These are phyloP conservation scores for Chytridiales sp. DNA, from an alignment of 371 early-diverging fungal species.

Conservation along the genomic window DNA sequence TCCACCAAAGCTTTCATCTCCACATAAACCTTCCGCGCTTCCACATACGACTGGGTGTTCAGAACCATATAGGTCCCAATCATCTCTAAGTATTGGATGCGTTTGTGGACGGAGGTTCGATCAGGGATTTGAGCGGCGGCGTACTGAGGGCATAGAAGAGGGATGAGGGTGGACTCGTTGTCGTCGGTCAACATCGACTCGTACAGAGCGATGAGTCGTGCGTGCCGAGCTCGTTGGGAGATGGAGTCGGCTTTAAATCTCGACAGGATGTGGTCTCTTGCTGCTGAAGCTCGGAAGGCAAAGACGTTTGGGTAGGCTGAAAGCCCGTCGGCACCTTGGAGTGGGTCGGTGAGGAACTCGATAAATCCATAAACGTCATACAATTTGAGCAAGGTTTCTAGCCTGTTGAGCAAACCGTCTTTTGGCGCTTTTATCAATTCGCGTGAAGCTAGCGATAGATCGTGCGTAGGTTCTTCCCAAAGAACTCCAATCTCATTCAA, in stretches of 20 bases:
- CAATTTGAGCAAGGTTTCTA: neutral
- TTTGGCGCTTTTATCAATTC: neutral
- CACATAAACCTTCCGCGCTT: slow-evolving; percentile 9
- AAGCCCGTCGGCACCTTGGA: neutral
- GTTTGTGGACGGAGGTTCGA: slow-evolving; percentile 9
- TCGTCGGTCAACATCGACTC: slow-evolving; percentile 11
- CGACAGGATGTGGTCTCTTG: slow-evolving; percentile 2
- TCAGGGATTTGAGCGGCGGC: neutral
- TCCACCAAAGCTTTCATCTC: neutral
- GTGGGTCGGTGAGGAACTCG: neutral
- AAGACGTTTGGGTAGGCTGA: slow-evolving; percentile 2
- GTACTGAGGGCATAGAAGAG: slow-evolving; percentile 11
- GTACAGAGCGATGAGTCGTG: slow-evolving; percentile 9
- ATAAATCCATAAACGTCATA: slow-evolving; percentile 9
- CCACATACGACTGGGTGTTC: slow-evolving; percentile 7
- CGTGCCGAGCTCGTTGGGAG: neutral
- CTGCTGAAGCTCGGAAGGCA: neutral
- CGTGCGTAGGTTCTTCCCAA: slow-evolving; percentile 7
- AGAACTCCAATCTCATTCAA: slow-evolving; percentile 11
- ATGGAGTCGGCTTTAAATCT: neutral
- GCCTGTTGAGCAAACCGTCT: too few species aligned
- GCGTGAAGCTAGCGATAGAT: neutral
- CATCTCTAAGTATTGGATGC: slow-evolving; percentile 20
- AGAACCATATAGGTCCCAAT: slow-evolving; percentile 7
- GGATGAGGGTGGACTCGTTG: slow-evolving; percentile 8